phyloP scores from a whole-genome alignment of 2,329 filamentous ascomycete species.

The Neopestalotiopsis rosae region DNA sequence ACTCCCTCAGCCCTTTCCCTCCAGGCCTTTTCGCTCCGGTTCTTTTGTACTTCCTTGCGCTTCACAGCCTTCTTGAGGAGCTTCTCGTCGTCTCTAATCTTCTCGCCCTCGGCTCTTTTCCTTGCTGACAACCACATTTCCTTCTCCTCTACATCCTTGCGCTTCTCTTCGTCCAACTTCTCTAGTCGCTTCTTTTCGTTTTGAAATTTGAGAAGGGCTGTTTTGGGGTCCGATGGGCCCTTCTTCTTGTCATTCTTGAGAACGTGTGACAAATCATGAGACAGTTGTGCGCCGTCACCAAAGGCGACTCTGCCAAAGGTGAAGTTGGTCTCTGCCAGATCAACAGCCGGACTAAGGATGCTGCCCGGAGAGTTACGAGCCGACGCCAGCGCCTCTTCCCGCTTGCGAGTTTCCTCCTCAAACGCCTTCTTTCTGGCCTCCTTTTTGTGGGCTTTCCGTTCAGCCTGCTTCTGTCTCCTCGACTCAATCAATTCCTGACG shows the following conservation, averaged over 20 bases:
- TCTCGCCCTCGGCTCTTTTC: slow-evolving; percentile 86
- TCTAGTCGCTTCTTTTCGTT: slow-evolving; percentile 83
- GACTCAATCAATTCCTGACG: slow-evolving; percentile 92
- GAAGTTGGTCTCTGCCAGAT: slow-evolving; percentile 70
- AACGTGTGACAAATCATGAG: slow-evolving; percentile 68
- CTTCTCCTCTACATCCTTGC: slow-evolving; percentile 88
- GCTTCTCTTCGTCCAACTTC: slow-evolving; percentile 78
- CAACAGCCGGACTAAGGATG: slow-evolving; percentile 61
- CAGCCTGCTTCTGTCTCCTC: slow-evolving; percentile 83
- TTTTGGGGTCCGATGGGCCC: slow-evolving; percentile 83
- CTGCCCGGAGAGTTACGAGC: slow-evolving; percentile 65
- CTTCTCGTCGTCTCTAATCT: slow-evolving; percentile 83
- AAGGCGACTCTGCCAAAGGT: slow-evolving; percentile 93
- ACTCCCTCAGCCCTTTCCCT: slow-evolving; percentile 74
- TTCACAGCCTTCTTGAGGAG: slow-evolving; percentile 94
- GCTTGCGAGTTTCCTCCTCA: slow-evolving; percentile 75
- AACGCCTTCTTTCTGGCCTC: slow-evolving; percentile 78
- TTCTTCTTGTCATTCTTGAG: slow-evolving; percentile 76
- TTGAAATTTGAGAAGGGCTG: slow-evolving; percentile 84
- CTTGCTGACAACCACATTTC: slow-evolving; percentile 92
- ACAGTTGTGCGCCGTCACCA: slow-evolving; percentile 80
- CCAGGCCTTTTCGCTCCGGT: slow-evolving; percentile 92
- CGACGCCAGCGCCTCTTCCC: slow-evolving; percentile 64
- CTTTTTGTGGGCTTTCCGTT: slow-evolving; percentile 88
- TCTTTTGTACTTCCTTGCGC: slow-evolving; percentile 87